Conservation (phyloP, 1,284 basidiomycete species). For the Vanrija humicola region DNA sequence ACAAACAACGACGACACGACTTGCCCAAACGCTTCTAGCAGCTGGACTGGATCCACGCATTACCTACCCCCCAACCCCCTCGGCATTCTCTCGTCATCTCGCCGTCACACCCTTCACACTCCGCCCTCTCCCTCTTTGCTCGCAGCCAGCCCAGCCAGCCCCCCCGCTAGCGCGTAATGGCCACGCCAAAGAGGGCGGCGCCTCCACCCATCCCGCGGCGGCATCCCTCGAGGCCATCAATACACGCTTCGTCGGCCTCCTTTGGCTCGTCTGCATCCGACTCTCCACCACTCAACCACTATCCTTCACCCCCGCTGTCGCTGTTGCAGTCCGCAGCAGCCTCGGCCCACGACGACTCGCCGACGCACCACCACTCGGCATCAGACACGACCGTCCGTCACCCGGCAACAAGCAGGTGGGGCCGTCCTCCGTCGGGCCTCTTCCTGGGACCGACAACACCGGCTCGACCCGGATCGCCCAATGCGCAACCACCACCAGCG, state of each 20-base stretch:
- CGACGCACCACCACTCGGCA: too few relatives aligned
- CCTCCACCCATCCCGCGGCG: conserved; percentile 16
- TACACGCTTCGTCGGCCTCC: not conserved
- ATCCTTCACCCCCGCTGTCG: too few relatives aligned
- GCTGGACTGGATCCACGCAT: not conserved
- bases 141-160: too few relatives aligned
- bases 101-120: not conserved
- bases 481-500: not conserved
- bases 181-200: not conserved
- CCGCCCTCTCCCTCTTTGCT: not conserved
- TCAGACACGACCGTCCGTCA: too few relatives aligned
- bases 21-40: not conserved
- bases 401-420: too few relatives aligned
- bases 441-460: not conserved
- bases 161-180: not conserved
- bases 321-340: too few relatives aligned
- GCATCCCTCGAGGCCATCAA: conserved; percentile 12
- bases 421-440: too few relatives aligned
- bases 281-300: not conserved
- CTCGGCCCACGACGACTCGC: too few relatives aligned
- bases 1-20: not conserved
- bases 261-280: not conserved
- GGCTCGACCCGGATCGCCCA: conserved; percentile 3
- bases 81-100: not conserved
- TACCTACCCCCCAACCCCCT: not conserved